Evolutionary conservation across 202 grass and related monocot genomes (phyloP), one percentile per base, ranked within the genome.

Genomic region (Musa balbisiana): DNA sequence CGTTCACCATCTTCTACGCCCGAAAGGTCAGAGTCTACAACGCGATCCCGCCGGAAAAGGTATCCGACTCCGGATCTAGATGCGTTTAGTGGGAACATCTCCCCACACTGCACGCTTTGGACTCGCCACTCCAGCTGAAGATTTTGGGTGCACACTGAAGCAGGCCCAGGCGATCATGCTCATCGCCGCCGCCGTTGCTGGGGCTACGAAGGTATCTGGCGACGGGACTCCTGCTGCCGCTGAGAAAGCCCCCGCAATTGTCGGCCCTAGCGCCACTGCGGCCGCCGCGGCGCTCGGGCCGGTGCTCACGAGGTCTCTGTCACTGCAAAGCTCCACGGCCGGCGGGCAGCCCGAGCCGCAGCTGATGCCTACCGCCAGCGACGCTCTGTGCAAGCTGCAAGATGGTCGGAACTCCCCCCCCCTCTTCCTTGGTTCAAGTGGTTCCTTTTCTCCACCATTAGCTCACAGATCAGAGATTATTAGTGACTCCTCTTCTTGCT

Each of bases 131-230:
- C 33, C 0, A 21, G 8, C 56, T 60, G 25, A 67, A 67, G 25
- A 15, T 22, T 67, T 64, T 64, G 9, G 29, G 10, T 67, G 14
- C 23, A 53, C 29, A 26, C 50, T 63, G 83, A 8, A 20, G 84
- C 66, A 98, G 94, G 94, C 94, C 69, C 88, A 94, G 73, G 94
- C 94, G 73, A 98, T 98, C 75, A 92, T 98, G 94, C 86, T 98
- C 79, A 98, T 98, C 76, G 94, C 94, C 23, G 88, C 87, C 24
- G 94, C 90, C 0, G 71, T 85, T 0, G 80, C 87, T 0, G 89
- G 80, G 0, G 88, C 84, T 0, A 71, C 80, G 1, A 82, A 81
- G 16, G 84, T 79, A 55, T 88, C 76, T 83, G 80, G 25, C 71
- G 84, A 59, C 50, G 24, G 9, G 72, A 24, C 64, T 16, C 2